Evolutionary conservation across 2,329 filamentous ascomycete species (phyloP), one percentile per base, ranked within the genome.

Genomic region (Penicillium rolfsii): DNA sequence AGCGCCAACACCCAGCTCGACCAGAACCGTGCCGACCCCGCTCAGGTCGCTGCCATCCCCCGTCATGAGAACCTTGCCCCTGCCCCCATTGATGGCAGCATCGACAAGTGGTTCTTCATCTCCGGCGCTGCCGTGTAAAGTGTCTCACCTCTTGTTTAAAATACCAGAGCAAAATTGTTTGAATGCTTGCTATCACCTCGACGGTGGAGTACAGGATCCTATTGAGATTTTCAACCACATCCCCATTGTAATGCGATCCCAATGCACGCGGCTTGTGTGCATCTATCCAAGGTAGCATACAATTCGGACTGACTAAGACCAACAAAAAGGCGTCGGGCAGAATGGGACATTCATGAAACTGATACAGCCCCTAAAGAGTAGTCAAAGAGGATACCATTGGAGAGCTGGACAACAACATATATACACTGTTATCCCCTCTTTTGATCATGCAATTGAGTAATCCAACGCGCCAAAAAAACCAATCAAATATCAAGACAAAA

Each of bases 71-170:
- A 96, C 74, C 84, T 96, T 36, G 61, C 78, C 86, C 58, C 88
- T 95, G 94, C 89, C 68, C 93, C 94, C 75, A 97, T 99, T 73
- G 95, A 99, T 77, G 86, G 88, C 77, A 96, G 89, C 81, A 97
- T 98, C 77, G 95, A 99, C 88, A 99, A 99, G 89, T 99, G 95
- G 95, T 99, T 99, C 90, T 99, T 98, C 88, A 99, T 99, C 82
- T 97, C 93, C 79, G 95, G 95, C 81, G 95, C 95, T 76, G 91
- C 93, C 72, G 85, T 89, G 73, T 94, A 91, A 83, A 72, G 65
- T 46, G 43, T 48, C 30, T 62, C 50, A 33, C 43, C 43, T 38
- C 26, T 61, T 53, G 35, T 61, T 66, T 52, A 48, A 63, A 70
- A 71, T 70, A 65, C 59, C 64, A 64, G 72, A 72, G 74, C 50